Conservation (phyloP, 331 rosid species). For the Stylosanthes scabra region DNA sequence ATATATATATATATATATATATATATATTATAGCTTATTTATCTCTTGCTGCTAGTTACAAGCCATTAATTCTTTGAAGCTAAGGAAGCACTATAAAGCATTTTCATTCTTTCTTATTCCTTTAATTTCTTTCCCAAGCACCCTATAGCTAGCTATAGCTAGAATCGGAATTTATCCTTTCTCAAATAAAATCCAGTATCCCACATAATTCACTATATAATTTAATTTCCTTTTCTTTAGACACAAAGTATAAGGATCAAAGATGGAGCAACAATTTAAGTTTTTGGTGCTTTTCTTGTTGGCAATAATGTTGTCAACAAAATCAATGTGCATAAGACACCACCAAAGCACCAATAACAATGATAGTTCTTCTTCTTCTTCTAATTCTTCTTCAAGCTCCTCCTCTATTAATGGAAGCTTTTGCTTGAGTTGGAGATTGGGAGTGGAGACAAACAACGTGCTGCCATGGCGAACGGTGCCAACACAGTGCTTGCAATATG, state of each 20-base stretch:
- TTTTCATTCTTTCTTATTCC: not conserved
- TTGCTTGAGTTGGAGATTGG: conserved; percentile 90
- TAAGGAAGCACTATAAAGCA: not conserved
- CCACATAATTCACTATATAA: not conserved
- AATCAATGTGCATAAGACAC: conserved; percentile 31
- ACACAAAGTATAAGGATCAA: not conserved
- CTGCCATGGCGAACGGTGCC: conserved; percentile 85
- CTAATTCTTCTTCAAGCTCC: too few species aligned
- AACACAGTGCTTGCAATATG: conserved; percentile 47
- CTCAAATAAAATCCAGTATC: not conserved
- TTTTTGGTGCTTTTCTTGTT: conserved; percentile 39
- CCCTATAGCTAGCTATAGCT: too few species aligned
- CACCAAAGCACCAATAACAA: not conserved
- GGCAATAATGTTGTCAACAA: conserved; percentile 40
- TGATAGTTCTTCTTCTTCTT: not conserved
- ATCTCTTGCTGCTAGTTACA: not conserved
- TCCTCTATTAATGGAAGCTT: conserved; percentile 35
- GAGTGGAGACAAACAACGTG: conserved; percentile 76
- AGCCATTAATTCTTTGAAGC: not conserved
- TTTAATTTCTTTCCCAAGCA: not conserved
- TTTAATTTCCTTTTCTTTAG: not conserved
- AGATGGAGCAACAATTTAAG: conserved; percentile 48
- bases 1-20: too few species aligned
- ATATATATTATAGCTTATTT: not conserved
- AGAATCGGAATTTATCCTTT: not conserved